These are phyloP conservation scores for Lipomyces lipofer DNA, from an alignment of 805 yeast species.

Conservation along the genomic window DNA sequence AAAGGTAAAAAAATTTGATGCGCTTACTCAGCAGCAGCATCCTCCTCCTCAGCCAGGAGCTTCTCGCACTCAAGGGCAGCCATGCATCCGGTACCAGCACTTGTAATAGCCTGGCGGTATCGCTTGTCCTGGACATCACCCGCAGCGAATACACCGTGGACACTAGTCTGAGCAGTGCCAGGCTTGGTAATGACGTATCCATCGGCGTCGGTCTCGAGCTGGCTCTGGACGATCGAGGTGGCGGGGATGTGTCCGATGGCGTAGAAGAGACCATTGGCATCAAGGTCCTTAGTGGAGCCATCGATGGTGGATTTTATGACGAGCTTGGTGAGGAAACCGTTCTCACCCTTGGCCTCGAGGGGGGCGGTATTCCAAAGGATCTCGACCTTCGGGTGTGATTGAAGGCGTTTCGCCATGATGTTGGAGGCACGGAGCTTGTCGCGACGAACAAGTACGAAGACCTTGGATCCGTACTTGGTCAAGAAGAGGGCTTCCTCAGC, in stretches of 20 bases:
- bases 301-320: conserved; percentile 70
- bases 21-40: conserved; percentile 21
- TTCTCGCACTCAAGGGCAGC: conserved; percentile 96
- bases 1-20: background rate
- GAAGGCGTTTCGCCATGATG: conserved; percentile 94
- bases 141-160: conserved; percentile 94
- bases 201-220: conserved; percentile 77
- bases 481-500: conserved; percentile 98
- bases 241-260: conserved; percentile 99
- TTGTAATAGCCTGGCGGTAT: conserved; percentile 98
- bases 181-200: conserved; percentile 90
- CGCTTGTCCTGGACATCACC: conserved; percentile 98
- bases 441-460: conserved; percentile 88
- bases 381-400: conserved; percentile 83
- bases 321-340: conserved; percentile 70
- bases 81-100: conserved; percentile 99
- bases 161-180: conserved; percentile 82
- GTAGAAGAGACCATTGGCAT: conserved; percentile 90
- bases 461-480: conserved; percentile 97
- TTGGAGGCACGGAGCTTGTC: conserved; percentile 92
- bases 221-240: conserved; percentile 73
- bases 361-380: conserved; percentile 84
- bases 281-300: conserved; percentile 64
- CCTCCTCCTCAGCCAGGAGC: conserved; percentile 61
- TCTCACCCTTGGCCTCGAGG: conserved; percentile 90